Base-by-base conservation (phyloP, 495 filamentous ascomycete genomes). In the Durotheca rogersii region DNA sequence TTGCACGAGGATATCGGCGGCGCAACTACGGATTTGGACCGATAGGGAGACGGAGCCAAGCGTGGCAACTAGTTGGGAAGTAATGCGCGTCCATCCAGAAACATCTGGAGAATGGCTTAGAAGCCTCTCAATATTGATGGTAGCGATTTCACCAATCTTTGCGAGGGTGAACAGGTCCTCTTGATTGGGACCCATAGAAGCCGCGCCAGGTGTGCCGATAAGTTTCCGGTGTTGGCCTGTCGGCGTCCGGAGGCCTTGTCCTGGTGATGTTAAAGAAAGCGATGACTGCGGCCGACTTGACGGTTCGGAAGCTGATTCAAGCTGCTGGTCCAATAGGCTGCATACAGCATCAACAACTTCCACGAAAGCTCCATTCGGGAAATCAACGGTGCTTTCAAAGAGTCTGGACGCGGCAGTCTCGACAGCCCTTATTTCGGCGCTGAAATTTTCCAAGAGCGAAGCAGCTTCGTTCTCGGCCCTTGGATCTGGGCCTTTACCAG, bases 341-440 rank as follows among this genome's bases (percentile, higher is more conserved):
- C 89, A 88, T 3, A 96, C 75, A 1, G 90, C 86, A 31, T 72
- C 70, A 3, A 96, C 72, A 4, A 96, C 78, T 37, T 86, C 81
- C n/a, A 84, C 71, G 49, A 96, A 97, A 0, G 90, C 74, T 19
- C 78, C 70, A 61, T 89, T 87, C 0, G 91, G 88, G 53, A 91
- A 95, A 55, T 95, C 90, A 36, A 81, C 75, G 0, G 90, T 96
- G 53, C 87, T 91, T 67, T 97, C 92, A 49, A 96, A 85, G 49
- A 98, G 74, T 49, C 92, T 84, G 2, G 81, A 80, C 2, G 90
- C 88, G 2, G 92, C 94, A n/a, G 83, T 79, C 62, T 96, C 88
- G 2, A 95, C 92, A 16, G 93, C 92, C 42, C 85, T 77, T 4
- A 94, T 84, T 59, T 97, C 93, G 3, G 80, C 75, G 41, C 79